Conservation (phyloP, 1,284 basidiomycete species). For the Cutaneotrichosporon sp. region DNA sequence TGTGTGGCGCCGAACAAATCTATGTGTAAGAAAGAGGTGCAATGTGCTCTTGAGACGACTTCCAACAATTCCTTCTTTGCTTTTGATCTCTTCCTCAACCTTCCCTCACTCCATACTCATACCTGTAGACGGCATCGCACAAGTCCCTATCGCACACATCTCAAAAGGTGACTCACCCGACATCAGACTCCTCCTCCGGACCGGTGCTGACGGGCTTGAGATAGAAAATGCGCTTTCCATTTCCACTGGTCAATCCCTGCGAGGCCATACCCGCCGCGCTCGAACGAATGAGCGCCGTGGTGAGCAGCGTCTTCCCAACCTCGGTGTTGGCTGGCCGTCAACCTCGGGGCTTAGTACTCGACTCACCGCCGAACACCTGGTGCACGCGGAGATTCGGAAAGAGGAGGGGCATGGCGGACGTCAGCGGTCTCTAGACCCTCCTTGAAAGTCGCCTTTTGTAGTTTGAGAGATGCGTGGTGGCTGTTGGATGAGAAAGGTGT, state of each 20-base stretch:
- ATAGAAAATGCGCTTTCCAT: conserved; percentile 60
- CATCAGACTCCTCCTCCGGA: conserved; percentile 69
- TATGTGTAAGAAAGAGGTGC: conserved; percentile 38
- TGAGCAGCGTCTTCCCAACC: conserved; percentile 86
- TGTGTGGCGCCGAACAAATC: conserved; percentile 64
- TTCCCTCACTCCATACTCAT: too few relatives aligned
- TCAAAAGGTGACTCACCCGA: conserved; percentile 60
- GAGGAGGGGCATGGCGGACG: conserved; percentile 50
- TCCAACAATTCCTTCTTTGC: too few relatives aligned
- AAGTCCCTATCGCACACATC: too few relatives aligned
- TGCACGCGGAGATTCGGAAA: conserved; percentile 75
- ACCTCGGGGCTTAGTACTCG: background rate
- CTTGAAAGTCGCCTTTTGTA: background rate
- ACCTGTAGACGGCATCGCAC: too few relatives aligned
- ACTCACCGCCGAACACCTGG: conserved; percentile 70
- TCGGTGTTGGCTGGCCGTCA: conserved; percentile 61
- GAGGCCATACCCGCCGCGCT: conserved; percentile 52
- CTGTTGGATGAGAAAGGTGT: too few relatives aligned
- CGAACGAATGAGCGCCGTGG: conserved; percentile 71
- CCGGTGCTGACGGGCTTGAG: conserved; percentile 91
- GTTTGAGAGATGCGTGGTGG: too few relatives aligned
- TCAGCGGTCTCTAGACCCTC: background rate
- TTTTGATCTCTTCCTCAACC: too few relatives aligned
- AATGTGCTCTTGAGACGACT: too few relatives aligned
- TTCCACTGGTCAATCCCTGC: conserved; percentile 27